Base-by-base conservation (phyloP, 441 rosid genomes). In the Erodium trifolium region DNA sequence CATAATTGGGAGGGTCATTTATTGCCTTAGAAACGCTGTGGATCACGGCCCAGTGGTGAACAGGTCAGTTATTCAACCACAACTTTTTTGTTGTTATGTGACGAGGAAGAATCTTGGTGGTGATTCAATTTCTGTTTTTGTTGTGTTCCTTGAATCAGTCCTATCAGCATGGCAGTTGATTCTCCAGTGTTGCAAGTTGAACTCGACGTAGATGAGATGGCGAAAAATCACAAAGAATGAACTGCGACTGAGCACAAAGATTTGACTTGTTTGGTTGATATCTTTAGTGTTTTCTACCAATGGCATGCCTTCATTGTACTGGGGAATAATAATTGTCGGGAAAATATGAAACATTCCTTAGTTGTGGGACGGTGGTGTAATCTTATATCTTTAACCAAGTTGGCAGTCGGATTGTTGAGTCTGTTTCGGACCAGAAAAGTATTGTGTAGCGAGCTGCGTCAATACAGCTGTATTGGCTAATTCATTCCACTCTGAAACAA, bases 21-120 rank as follows among this genome's bases (percentile, higher is more conserved):
- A 94, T 70, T 86, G 94, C 75, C 79, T 92, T 47, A 82, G 86
- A 71, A 86, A 89, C 9, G 93, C 91, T 23, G 90, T 90, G 34
- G 99, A 94, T 74, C 97, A 94, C 62, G 99, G 96, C 71, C 96
- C 96, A 0, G 91, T 93, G 51, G 77, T 76, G 78, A 93, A 93
- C 83, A 93, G 99, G 99, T 91, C 63, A 67, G 76, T 23, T 77
- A 53, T 37, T 63, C 66, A 16, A 35, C 57, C 16, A 4, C 14
- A 57, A 16, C n/a, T 2, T 47, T 47, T 47, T 11, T 31, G 34
- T 27, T 27, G 31, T 47, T 47, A 11, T 11, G 53, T 12, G 14
- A 60, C 51, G 34, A 31, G 34, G 3, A 31, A 31, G 34, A 27
- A 13, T 43, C 59, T 68, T 45, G 53, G 53, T 47, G n/a, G 14